Evolutionary conservation across 306 rosid genomes (phyloP), one percentile per base, ranked within the genome.

Genomic region (cucumber (Cucumis sativus)): DNA sequence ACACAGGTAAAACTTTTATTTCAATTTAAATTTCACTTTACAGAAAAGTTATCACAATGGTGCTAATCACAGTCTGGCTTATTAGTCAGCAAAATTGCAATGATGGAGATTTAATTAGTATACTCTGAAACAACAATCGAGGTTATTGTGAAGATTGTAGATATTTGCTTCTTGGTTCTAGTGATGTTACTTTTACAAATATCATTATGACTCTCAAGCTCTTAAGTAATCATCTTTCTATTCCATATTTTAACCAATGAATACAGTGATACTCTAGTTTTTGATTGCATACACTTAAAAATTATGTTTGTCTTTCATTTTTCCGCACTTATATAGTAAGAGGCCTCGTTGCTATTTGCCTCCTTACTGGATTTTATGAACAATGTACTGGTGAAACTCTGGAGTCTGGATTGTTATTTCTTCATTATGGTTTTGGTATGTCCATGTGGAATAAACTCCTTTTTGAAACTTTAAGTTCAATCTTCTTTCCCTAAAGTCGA

Each of bases 1-100:
- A 80, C 90, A 51, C 98, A 88, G 97, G 98, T 93, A 33, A 60
- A 18, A 8, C 8, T 17, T 78, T 75, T 71, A 47, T 77, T 41
- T 33, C 12, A 72, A 40, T 30, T 54, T 33, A 17, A 72, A 40
- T 30, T 54, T 33, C 49, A 76, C 12, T 57, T 45, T 45, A 47
- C 3, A 14, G 58, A 14, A 23, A 70, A 70, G 21, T 13, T 47
- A 20, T 70, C 37, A 45, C 37, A 49, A 14, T 45, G 58, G 37
- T 45, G n/a, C 28, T 20, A 39, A 39, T 43, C 12, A 18, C 58
- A 21, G 57, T 45, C 55, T 25, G 11, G 28, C 51, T 63, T 66
- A 28, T 66, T 66, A 66, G 21, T 39, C 25, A 9, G 15, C 21
- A 25, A 70, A 70, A 45, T 70, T 18, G 7, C 13, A 23, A 40